Percentiles rank a stretch among this genome's conserved stretches.
Conservation (phyloP, 768 basidiomycete genomes). For the Leccinum rimulosum region DNA sequence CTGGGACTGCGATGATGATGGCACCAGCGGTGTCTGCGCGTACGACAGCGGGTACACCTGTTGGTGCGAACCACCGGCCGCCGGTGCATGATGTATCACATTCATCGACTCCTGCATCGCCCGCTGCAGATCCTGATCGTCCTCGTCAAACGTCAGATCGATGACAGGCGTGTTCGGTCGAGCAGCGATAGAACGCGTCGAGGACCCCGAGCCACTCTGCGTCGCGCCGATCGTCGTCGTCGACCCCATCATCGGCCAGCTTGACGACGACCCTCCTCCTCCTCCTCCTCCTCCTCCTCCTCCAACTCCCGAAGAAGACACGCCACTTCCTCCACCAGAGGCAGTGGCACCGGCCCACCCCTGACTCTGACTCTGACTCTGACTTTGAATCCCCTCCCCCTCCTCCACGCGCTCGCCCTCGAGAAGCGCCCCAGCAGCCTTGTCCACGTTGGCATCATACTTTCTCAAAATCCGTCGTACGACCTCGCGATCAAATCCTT, state of each 20-base stretch:
- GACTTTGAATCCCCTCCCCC: not conserved
- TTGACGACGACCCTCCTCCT: not conserved
- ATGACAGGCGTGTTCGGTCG: constrained; percentile 40
- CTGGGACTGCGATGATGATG: not conserved
- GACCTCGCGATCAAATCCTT: constrained; percentile 40
- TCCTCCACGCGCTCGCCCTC: constrained; percentile 48
- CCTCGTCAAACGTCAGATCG: constrained; percentile 61
- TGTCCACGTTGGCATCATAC: constrained; percentile 55
- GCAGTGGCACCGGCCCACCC: constrained; percentile 6
- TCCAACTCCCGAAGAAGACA: not conserved
- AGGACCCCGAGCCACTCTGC: not conserved
- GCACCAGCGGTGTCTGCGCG: constrained; percentile 9
- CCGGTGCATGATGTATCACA: constrained; percentile 14
- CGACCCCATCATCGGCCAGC: constrained; percentile 4
- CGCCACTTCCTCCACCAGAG: not conserved
- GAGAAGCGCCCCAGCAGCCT: constrained; percentile 53
- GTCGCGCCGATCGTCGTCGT: not conserved
- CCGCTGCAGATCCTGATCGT: constrained; percentile 47
- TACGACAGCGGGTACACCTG: constrained; percentile 17
- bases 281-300: not conserved
- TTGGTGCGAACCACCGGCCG: constrained; percentile 27
- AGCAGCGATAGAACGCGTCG: not conserved
- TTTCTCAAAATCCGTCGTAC: constrained; percentile 58
- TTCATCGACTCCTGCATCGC: constrained; percentile 56
- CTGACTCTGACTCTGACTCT: constrained; percentile 15